phyloP scores from a whole-genome alignment of 139 green algal species.

The Coelastrella sp. region DNA sequence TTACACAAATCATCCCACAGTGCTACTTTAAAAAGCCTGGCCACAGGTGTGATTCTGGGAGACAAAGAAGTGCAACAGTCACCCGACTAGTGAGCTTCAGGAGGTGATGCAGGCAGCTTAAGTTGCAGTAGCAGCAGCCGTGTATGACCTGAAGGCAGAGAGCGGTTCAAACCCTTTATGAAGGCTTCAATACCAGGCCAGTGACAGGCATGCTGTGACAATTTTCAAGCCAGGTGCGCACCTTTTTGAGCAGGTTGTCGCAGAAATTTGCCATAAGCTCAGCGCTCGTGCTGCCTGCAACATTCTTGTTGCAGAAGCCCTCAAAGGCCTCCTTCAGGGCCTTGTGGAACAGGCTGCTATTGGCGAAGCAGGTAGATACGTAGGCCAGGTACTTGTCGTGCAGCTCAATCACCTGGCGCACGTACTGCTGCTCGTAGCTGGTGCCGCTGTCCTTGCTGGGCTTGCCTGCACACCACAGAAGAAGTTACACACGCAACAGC shows the following conservation, averaged over 20 bases:
- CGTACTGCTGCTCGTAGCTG: constrained; percentile 89
- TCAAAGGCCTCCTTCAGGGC: constrained; percentile 98
- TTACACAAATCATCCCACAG: no score
- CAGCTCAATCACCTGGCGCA: constrained; percentile 90
- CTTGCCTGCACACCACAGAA: constrained; percentile 43
- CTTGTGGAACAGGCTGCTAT: constrained; percentile 95
- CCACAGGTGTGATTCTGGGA: no score
- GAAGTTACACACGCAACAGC: background rate
- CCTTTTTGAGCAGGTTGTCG: constrained; percentile 98
- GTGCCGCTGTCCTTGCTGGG: constrained; percentile 65
- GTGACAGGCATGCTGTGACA: no score
- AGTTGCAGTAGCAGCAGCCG: no score
- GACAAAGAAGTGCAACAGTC: no score
- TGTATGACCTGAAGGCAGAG: no score
- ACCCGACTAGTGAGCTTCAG: background rate
- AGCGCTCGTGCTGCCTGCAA: constrained; percentile 85
- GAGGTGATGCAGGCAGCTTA: background rate
- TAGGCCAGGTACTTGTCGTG: constrained; percentile 94
- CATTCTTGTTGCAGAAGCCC: constrained; percentile 97
- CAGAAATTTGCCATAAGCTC: constrained; percentile 99
- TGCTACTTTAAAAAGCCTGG: no score
- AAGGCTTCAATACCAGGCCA: no score
- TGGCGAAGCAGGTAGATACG: constrained; percentile 82
- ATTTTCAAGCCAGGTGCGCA: background rate
- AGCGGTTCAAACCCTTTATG: no score